phyloP scores from a whole-genome alignment of 1,284 basidiomycete species.

The Thecaphora frezii region DNA sequence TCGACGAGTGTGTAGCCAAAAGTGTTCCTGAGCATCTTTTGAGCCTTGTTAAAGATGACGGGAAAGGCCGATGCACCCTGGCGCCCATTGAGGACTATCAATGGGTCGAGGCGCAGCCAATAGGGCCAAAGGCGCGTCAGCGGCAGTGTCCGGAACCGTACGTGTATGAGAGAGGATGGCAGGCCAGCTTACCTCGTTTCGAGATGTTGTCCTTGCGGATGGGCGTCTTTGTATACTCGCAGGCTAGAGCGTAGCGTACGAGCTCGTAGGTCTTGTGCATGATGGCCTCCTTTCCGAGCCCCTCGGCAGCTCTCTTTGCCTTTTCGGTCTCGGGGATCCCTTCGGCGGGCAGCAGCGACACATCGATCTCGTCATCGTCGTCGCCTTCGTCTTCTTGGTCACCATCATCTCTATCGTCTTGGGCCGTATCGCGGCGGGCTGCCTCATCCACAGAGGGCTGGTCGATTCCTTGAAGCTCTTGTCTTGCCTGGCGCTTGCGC shows the following conservation, averaged over 20 bases:
- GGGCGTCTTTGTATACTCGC: slow-evolving; percentile 26
- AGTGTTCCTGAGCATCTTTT: slow-evolving; percentile 31
- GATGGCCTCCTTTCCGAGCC: slow-evolving; percentile 24
- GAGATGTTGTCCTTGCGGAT: slow-evolving; percentile 36
- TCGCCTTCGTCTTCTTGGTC: slow-evolving; percentile 9
- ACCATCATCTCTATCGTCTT: background rate
- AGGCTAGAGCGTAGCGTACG: slow-evolving; percentile 37
- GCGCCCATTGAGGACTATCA: slow-evolving; percentile 8
- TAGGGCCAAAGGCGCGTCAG: too few relatives aligned
- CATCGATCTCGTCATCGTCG: slow-evolving; percentile 11
- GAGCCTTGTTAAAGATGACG: slow-evolving; percentile 42
- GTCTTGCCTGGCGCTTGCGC: too few relatives aligned
- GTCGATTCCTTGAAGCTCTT: too few relatives aligned
- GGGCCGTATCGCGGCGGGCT: too few relatives aligned
- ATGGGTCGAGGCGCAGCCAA: background rate
- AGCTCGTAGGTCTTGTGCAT: slow-evolving; percentile 38
- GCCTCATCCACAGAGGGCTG: too few relatives aligned
- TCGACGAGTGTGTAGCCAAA: slow-evolving; percentile 45
- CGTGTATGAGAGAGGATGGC: background rate
- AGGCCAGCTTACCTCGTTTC: slow-evolving; percentile 13
- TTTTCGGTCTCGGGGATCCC: slow-evolving; percentile 15
- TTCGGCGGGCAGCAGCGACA: slow-evolving; percentile 1
- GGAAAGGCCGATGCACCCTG: slow-evolving; percentile 12
- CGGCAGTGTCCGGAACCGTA: background rate
- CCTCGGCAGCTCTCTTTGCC: slow-evolving; percentile 15